Conservation (phyloP, 352 stramenopile species). For the Globisporangium polare region DNA sequence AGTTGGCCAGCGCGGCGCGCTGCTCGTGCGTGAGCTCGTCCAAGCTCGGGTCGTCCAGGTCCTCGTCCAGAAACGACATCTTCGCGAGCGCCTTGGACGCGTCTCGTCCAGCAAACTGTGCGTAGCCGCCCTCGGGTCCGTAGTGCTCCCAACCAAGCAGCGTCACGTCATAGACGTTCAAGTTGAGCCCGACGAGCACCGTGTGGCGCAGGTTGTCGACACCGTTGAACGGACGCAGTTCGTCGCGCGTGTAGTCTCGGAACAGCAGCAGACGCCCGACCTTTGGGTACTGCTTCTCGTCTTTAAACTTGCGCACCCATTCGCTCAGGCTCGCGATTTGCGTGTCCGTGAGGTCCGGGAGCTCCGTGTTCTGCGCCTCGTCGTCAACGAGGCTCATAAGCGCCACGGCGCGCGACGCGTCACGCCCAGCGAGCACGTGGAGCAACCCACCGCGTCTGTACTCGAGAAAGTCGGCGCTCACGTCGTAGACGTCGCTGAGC, state of each 20-base stretch:
- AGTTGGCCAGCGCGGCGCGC: slow-evolving; percentile 89
- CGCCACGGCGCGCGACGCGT: slow-evolving; percentile 88
- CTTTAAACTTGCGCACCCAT: slow-evolving; percentile 84
- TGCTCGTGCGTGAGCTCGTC: slow-evolving; percentile 86
- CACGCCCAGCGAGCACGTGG: slow-evolving; percentile 84
- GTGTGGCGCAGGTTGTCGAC: slow-evolving; percentile 52
- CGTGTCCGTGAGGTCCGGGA: slow-evolving; percentile 35
- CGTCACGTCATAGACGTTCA: slow-evolving; percentile 94
- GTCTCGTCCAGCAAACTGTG: slow-evolving; percentile 92
- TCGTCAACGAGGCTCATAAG: slow-evolving; percentile 80
- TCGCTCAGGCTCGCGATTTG: slow-evolving; percentile 40
- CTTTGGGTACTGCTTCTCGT: slow-evolving; percentile 86
- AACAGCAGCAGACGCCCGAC: slow-evolving; percentile 84
- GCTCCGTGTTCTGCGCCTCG: slow-evolving; percentile 50
- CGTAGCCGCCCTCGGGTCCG: slow-evolving; percentile 87
- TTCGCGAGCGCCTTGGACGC: slow-evolving; percentile 90
- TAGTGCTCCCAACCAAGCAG: slow-evolving; percentile 90
- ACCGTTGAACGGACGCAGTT: slow-evolving; percentile 76
- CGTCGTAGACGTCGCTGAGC: slow-evolving; percentile 92
- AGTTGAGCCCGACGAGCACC: slow-evolving; percentile 88
- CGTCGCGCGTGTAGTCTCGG: slow-evolving; percentile 40
- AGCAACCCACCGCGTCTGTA: slow-evolving; percentile 89
- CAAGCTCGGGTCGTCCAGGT: slow-evolving; percentile 77
- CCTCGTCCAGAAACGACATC: slow-evolving; percentile 93
- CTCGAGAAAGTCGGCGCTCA: slow-evolving; percentile 77